Evolutionary conservation across 2,329 filamentous ascomycete species (phyloP).

Genomic region (Aspergillus tubingensis): DNA sequence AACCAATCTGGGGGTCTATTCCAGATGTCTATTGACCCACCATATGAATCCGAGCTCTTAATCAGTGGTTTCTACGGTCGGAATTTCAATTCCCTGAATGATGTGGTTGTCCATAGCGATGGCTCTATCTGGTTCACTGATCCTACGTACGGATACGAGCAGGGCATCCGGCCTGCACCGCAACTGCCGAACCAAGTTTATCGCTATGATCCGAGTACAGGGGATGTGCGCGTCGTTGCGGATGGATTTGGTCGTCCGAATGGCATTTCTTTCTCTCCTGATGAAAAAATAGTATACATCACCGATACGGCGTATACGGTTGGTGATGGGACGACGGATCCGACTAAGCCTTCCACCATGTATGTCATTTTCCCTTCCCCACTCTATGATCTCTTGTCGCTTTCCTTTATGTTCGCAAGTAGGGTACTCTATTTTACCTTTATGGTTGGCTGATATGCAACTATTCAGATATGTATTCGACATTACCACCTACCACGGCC

Average conservation of each 20-base stretch:
- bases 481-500: slow-evolving; percentile 36
- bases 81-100: slow-evolving; percentile 35
- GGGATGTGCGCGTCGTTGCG: slow-evolving; percentile 41
- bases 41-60: background rate
- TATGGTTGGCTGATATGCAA: background rate
- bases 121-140: slow-evolving; percentile 46
- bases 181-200: slow-evolving; percentile 42
- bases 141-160: slow-evolving; percentile 40
- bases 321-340: slow-evolving; percentile 26
- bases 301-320: slow-evolving; percentile 41
- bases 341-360: slow-evolving; percentile 27
- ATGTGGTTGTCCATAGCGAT: slow-evolving; percentile 38
- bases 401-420: background rate
- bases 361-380: slow-evolving; percentile 21
- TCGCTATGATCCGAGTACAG: slow-evolving; percentile 42
- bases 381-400: too few relatives aligned
- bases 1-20: slow-evolving; percentile 24
- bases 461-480: slow-evolving; percentile 51
- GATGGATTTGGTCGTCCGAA: slow-evolving; percentile 44
- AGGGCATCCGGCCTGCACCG: slow-evolving; percentile 36
- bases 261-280: slow-evolving; percentile 45
- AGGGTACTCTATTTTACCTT: too few relatives aligned
- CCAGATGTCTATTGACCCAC: slow-evolving; percentile 23
- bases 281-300: slow-evolving; percentile 43
- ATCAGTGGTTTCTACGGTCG: slow-evolving; percentile 38